These are phyloP conservation scores for Annulohypoxylon stygium DNA, from an alignment of 495 filamentous ascomycete genomes.

Conservation along the genomic window DNA sequence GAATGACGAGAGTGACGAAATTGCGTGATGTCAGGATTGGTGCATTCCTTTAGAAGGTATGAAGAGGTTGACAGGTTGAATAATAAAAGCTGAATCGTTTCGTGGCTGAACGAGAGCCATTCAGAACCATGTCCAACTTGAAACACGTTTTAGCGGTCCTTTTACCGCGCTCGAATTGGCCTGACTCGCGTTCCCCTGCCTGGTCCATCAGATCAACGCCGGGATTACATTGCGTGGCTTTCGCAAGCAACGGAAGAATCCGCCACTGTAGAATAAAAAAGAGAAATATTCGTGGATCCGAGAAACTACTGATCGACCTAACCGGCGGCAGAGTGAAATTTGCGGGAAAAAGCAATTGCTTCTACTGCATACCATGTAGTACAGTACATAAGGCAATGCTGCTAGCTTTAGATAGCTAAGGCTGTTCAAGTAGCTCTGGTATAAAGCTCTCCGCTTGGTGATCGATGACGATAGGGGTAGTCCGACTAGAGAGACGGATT, in stretches of 20 bases:
- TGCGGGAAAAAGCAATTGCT: conserved; percentile 11
- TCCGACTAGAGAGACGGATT: conserved; percentile 4
- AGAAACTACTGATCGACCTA: conserved; percentile 18
- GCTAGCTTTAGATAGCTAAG: neutral
- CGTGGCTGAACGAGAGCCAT: conserved; percentile 41
- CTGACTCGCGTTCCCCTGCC: conserved; percentile 33
- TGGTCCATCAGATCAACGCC: conserved; percentile 39
- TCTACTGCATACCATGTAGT: neutral
- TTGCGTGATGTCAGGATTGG: conserved; percentile 36
- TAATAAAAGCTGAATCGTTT: conserved; percentile 46
- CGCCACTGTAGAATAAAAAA: conserved; percentile 31
- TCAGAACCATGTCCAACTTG: conserved; percentile 41
- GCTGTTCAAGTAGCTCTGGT: neutral
- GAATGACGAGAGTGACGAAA: conserved; percentile 25
- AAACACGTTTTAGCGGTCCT: conserved; percentile 45
- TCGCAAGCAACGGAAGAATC: conserved; percentile 36
- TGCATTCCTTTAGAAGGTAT: conserved; percentile 32
- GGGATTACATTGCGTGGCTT: conserved; percentile 42
- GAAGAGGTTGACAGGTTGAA: conserved; percentile 19
- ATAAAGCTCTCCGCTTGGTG: neutral
- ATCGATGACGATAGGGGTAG: conserved; percentile 10
- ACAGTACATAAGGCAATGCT: no score
- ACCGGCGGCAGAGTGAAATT: conserved; percentile 2
- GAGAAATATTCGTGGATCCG: conserved; percentile 19
- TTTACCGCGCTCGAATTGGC: conserved; percentile 21